Evolutionary conservation across 2,329 filamentous ascomycete genomes (phyloP), one percentile per base, ranked within the genome.

Genomic region (Fusarium acutatum): DNA sequence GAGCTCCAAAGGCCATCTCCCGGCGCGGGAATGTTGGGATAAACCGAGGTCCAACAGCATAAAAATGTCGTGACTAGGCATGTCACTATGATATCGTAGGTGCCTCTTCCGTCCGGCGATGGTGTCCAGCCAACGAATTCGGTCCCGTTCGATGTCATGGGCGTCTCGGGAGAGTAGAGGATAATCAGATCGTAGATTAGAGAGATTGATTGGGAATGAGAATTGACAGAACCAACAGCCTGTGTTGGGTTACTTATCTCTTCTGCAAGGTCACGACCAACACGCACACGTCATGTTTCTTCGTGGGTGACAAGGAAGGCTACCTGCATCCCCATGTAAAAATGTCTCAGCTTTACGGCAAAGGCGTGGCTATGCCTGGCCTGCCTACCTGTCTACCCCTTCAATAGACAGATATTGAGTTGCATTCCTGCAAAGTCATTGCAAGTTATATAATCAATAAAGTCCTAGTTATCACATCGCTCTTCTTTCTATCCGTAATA

Each of bases 41-140:
- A 69, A 3, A 69, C 57, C 17, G 69, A 71, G 1, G 61, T 69
- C 69, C 69, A 71, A 15, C 61, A 69, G 38, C 69, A 71, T 12
- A 71, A 22, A 12, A 65, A 66, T 6, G 67, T 71, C 2, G 69
- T 71, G 9, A 67, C 47, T 5, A 62, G 28, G 14, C 69, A 69
- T 17, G 69, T 49, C 3, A 69, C 49, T 32, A 71, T 61, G 12
- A 71, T 71, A 34, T 71, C 61, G 18, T 70, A 70, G 1, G 66
- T 71, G 4, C 69, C 69, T 56, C 69, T 58, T 20, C 67, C 69
- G 12, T 66, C 47, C 5, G 57, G 67, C 4, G 69, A 70, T 10
- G 61, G 35, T 18, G 57, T 71, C 66, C 66, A 71, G 7, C 61
- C 66, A 5, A 67, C 53, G 12, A 67, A 54, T 15, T 59, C 49